Conservation (phyloP, 192 early-diverging fungal genomes). For the Haplosporangium gracile region DNA sequence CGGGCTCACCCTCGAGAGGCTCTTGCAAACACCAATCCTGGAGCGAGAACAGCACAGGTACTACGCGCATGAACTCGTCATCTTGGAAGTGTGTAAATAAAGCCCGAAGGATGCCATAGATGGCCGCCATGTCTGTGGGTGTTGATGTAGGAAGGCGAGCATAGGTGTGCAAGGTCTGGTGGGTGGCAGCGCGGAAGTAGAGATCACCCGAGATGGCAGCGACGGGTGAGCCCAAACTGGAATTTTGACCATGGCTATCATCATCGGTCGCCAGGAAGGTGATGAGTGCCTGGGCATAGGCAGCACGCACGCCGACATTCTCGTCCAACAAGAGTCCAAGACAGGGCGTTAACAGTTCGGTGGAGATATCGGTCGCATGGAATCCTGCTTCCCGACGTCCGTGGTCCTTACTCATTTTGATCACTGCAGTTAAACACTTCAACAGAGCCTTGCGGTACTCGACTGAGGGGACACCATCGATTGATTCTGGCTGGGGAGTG, state of each 20-base stretch:
- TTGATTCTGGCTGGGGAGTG: slow-evolving; percentile 23
- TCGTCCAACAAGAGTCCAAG: slow-evolving; percentile 51
- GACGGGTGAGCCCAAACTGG: background rate
- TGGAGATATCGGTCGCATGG: slow-evolving; percentile 29
- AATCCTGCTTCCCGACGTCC: slow-evolving; percentile 35
- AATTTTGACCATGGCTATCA: slow-evolving; percentile 8
- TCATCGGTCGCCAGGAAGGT: slow-evolving; percentile 60
- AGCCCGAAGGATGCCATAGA: slow-evolving; percentile 40
- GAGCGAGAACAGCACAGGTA: slow-evolving; percentile 45
- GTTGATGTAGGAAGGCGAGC: slow-evolving; percentile 30
- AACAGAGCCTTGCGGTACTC: slow-evolving; percentile 59
- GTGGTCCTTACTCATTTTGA: slow-evolving; percentile 56
- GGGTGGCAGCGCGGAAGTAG: slow-evolving; percentile 37
- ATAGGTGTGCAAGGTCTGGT: slow-evolving; percentile 38
- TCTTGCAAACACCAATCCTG: slow-evolving; percentile 50
- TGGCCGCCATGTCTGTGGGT: slow-evolving; percentile 34
- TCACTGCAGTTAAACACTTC: slow-evolving; percentile 62
- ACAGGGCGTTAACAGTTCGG: slow-evolving; percentile 57
- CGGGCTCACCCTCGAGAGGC: background rate
- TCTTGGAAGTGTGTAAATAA: slow-evolving; percentile 48
- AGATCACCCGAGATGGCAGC: slow-evolving; percentile 32
- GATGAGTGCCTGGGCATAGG: slow-evolving; percentile 57
- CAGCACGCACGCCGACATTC: slow-evolving; percentile 48
- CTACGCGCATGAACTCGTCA: slow-evolving; percentile 48
- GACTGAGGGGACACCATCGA: slow-evolving; percentile 59